phyloP scores from a whole-genome alignment of 371 early-diverging fungal species.

The Polyrhizophydium stewartii region DNA sequence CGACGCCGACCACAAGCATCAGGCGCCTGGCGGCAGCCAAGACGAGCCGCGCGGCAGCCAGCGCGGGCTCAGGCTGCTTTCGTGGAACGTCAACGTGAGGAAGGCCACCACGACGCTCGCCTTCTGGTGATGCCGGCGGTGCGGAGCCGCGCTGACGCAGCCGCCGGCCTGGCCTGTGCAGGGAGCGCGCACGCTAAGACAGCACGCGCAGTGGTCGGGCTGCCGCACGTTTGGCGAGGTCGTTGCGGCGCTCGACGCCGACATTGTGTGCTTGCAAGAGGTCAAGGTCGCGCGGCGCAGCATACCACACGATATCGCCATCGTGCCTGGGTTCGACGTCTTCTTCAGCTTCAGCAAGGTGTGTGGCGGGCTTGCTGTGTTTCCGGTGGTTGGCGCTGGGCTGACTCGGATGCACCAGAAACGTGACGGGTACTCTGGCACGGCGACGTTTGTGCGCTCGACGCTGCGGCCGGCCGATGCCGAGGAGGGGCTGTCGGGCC shows the following conservation, averaged over 20 bases:
- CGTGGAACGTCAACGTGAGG: conserved; percentile 25
- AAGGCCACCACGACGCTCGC: neutral
- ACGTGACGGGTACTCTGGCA: conserved; percentile 67
- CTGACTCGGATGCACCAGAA: too few relatives aligned
- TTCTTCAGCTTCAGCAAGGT: conserved; percentile 58
- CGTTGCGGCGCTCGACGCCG: conserved; percentile 56
- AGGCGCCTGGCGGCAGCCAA: too few relatives aligned
- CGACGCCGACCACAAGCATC: too few relatives aligned
- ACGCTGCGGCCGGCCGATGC: conserved; percentile 43
- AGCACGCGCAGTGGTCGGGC: neutral
- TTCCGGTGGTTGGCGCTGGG: too few relatives aligned
- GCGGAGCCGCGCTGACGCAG: too few relatives aligned
- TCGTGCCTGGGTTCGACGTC: conserved; percentile 70
- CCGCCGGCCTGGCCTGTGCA: too few relatives aligned
- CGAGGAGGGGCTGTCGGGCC: conserved; percentile 65
- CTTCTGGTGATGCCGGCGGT: too few relatives aligned
- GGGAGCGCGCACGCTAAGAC: neutral
- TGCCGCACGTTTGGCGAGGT: conserved; percentile 14
- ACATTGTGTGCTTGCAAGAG: conserved; percentile 82
- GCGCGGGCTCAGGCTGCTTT: conserved; percentile 7
- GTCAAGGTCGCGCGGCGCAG: conserved; percentile 62
- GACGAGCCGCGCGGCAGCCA: too few relatives aligned
- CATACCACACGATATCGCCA: conserved; percentile 55
- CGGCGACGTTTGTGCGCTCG: conserved; percentile 62
- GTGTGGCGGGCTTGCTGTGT: neutral